phyloP scores from a whole-genome alignment of 2,329 filamentous ascomycete genomes.

The Emericellopsis cladophorae region DNA sequence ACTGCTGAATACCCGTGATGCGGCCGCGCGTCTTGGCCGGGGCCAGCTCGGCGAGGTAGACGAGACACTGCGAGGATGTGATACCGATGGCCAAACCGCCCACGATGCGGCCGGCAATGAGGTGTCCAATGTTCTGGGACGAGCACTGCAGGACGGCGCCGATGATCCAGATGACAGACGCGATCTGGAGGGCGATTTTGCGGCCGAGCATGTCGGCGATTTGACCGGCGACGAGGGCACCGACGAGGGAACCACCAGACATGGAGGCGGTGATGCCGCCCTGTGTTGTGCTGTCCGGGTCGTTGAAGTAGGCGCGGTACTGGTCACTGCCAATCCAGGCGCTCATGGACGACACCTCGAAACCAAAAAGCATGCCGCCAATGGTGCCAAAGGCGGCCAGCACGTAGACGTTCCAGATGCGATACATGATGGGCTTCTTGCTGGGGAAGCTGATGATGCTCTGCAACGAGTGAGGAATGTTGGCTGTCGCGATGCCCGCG shows the following conservation, averaged over 20 bases:
- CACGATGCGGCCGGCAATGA: conserved; percentile 44
- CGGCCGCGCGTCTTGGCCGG: conserved; percentile 44
- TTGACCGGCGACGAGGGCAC: conserved; percentile 29
- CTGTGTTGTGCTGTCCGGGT: conserved; percentile 26
- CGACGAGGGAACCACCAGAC: conserved; percentile 33
- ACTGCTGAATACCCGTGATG: conserved; percentile 60
- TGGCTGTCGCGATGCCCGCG: background rate
- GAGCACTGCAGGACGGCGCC: conserved; percentile 49
- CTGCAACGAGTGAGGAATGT: background rate
- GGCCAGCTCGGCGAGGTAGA: conserved; percentile 56
- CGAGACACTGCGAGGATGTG: conserved; percentile 53
- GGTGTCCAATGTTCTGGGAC: conserved; percentile 40
- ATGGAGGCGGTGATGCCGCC: conserved; percentile 37
- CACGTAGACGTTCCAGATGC: conserved; percentile 23
- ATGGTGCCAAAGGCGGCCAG: conserved; percentile 26
- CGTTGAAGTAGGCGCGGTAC: conserved; percentile 39
- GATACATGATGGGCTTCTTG: conserved; percentile 15
- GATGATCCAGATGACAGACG: conserved; percentile 35
- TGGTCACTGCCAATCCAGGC: conserved; percentile 39
- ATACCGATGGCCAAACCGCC: conserved; percentile 56
- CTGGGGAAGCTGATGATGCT: background rate
- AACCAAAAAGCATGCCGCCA: conserved; percentile 34
- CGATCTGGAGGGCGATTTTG: conserved; percentile 29
- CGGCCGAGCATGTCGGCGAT: conserved; percentile 32
- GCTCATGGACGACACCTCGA: conserved; percentile 46